These are phyloP conservation scores for Vanrija sp. DNA, from an alignment of 1,284 basidiomycete species.

Conservation along the genomic window DNA sequence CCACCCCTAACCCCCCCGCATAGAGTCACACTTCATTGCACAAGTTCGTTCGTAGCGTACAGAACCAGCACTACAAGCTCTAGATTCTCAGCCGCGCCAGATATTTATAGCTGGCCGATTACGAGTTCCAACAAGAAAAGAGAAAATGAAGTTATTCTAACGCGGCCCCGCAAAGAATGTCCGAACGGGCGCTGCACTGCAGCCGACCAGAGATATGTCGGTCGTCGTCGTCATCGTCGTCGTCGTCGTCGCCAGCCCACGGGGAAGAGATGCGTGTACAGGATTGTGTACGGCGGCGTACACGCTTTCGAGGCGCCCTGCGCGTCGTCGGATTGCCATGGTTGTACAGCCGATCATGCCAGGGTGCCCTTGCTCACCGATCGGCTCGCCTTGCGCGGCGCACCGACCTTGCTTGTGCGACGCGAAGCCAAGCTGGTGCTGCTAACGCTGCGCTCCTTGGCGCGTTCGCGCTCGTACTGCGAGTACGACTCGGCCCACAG, in stretches of 20 bases:
- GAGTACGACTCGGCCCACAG: slow-evolving; percentile 78
- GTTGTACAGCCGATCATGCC: background rate
- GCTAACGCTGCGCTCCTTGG: background rate
- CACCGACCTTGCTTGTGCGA: background rate
- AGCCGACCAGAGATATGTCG: too few relatives aligned
- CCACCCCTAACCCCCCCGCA: too few relatives aligned
- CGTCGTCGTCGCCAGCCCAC: too few relatives aligned
- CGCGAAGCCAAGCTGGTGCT: background rate
- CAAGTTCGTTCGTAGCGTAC: background rate
- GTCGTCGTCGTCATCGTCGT: too few relatives aligned
- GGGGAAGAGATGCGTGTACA: too few relatives aligned
- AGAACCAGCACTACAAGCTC: background rate
- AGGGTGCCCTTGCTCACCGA: background rate
- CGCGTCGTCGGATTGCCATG: too few relatives aligned
- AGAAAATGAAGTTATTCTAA: background rate
- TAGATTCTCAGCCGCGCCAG: background rate
- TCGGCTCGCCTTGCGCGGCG: background rate
- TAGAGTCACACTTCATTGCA: background rate
- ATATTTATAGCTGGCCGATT: background rate
- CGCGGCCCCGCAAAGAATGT: background rate
- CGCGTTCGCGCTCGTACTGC: slow-evolving; percentile 14
- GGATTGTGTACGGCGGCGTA: too few relatives aligned
- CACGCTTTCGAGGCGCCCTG: too few relatives aligned
- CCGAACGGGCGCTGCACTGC: too few relatives aligned
- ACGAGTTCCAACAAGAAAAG: background rate